Base-by-base conservation (phyloP, 2,329 filamentous ascomycete genomes). In the Ascochyta rabiei region DNA sequence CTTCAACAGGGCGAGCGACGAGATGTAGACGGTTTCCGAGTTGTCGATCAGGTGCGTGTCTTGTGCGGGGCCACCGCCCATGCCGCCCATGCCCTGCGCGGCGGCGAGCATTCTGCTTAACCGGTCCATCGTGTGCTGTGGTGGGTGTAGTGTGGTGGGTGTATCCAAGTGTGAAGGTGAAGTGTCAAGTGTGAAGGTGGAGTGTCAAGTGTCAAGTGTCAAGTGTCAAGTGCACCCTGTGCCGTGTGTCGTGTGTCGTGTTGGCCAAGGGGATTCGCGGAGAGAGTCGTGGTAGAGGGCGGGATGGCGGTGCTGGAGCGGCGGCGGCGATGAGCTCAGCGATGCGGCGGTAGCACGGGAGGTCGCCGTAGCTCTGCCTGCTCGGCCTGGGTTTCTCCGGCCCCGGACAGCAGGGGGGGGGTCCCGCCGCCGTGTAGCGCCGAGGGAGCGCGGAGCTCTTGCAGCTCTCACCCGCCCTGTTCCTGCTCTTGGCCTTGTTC, bases 21-120 rank as follows among this genome's bases (percentile, higher is more conserved):
- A 99, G 70, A 99, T 99, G 81, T 99, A 96, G 67, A 99, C 95
- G 30, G 95, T 99, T 82, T 99, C 95, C 69, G 93, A 96, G 81
- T 99, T 99, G 77, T 99, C 95, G 77, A 99, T 96, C 57, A 99
- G 85, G 74, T 89, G 93, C 34, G 93, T 95, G 70, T 98, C 93
- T 49, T 64, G 61, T 37, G 64, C 63, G 41, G 66, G 89, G 69
- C 68, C 67, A 28, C 61, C 83, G 35, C 61, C 83, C 81, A 90
- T 88, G 67, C 87, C 86, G 67, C 86, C 84, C 75, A 77, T 86
- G 74, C 82, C 81, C 70, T 86, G 83, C 69, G 90, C 89, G 63
- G 85, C 85, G 61, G 89, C 88, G 67, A 97, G 84, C 86, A 97
- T 89, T 75, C 89, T 87, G 79, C 90, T 92, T 77, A 97, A 87